phyloP scores from a whole-genome alignment of 352 stramenopile genomes.

The Phytophthora agathidicida region DNA sequence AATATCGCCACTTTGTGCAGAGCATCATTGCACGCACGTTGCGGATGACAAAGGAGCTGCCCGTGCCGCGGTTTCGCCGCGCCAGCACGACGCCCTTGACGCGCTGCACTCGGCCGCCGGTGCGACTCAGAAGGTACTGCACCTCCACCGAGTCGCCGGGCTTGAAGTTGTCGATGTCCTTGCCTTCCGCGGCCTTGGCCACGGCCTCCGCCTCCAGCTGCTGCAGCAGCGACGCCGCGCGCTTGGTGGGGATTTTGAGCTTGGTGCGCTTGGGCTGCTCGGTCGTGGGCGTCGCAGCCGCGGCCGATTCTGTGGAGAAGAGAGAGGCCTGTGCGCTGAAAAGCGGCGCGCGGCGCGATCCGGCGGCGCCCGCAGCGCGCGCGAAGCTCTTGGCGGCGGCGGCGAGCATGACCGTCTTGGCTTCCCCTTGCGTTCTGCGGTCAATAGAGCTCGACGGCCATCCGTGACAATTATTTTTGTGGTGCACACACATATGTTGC shows the following conservation, averaged over 20 bases:
- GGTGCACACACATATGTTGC: conserved; percentile 10
- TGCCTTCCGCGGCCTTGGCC: conserved; percentile 60
- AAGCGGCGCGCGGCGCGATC: conserved; percentile 33
- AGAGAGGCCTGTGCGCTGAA: conserved; percentile 36
- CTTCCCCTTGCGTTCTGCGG: conserved; percentile 24
- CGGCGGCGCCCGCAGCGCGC: conserved; percentile 32
- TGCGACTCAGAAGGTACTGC: conserved; percentile 82
- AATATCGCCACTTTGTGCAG: not conserved
- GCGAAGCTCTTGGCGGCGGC: conserved; percentile 61
- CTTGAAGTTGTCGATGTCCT: conserved; percentile 78
- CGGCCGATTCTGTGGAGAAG: conserved; percentile 46
- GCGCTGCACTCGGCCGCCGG: conserved; percentile 68
- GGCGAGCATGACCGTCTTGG: conserved; percentile 49
- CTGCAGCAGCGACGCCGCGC: conserved; percentile 68
- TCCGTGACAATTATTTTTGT: conserved; percentile 17
- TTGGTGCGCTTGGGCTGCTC: conserved; percentile 62
- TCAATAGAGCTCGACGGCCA: conserved; percentile 25
- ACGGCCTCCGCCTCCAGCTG: conserved; percentile 76
- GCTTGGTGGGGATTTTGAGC: conserved; percentile 83
- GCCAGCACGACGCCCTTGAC: conserved; percentile 86
- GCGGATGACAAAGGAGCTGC: conserved; percentile 86
- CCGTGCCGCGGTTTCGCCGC: conserved; percentile 78
- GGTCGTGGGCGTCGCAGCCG: conserved; percentile 7
- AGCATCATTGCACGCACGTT: conserved; percentile 52
- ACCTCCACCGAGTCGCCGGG: conserved; percentile 83